Evolutionary conservation across 495 filamentous ascomycete species (phyloP), one percentile per base, ranked within the genome.

Genomic region (Penicillium pulvis): DNA sequence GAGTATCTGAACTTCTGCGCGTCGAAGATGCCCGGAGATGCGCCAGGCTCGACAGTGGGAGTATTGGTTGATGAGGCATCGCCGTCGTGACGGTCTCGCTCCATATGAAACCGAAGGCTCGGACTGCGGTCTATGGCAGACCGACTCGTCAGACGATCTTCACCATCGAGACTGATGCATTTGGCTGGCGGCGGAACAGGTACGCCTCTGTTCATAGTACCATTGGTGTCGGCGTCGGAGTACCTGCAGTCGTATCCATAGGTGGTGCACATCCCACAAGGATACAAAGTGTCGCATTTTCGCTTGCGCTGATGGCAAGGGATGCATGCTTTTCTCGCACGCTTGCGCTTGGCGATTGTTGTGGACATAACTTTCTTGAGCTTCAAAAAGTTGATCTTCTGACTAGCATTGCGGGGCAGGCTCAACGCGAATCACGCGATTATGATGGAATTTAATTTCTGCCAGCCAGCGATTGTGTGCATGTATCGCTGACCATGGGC

Each of bases 241-340:
- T 73, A 73, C 33, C 47, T 67, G 61, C 70, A 73, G 57, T 61
- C 59, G 36, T 73, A 73, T 47, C 35, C 66, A 39, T 71, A 71
- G 31, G 59, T 71, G 56, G 64, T 46, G 59, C 70, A 73, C 64
- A 51, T 69, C 53, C 58, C 54, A 49, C 70, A 73, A 33, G 70
- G 70, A 57, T 69, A 64, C 28, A 16, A 39, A 7, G 26, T 53
- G 46, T 73, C 64, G 56, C 70, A 73, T 71, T 73, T 73, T 46
- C 70, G 68, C 66, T 73, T 73, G 58, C 70, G 70, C 64, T 71
- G 62, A 39, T 73, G 70, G 51, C 70, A 73, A 6, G 70, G 70
- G 2, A 69, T 62, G 56, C 70, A 73, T 62, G 70, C 65, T 53
- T 71, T 73, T 26, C 46, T 66, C 1, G 62, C 66, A 42, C 70